Base-by-base conservation (phyloP, 805 yeast species). In the Alloascoidea hylecoeti region DNA sequence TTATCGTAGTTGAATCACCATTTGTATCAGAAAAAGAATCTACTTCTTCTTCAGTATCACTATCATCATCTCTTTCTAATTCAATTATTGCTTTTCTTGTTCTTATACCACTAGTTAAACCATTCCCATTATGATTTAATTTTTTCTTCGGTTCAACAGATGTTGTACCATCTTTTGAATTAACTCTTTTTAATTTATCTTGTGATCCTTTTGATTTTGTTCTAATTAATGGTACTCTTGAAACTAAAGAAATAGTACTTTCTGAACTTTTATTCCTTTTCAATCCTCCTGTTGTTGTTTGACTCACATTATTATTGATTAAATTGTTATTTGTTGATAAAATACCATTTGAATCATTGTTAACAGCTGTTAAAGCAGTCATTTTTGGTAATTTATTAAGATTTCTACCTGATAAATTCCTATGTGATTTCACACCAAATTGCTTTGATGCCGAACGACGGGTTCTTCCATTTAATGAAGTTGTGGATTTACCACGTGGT, bases 331-430 rank as follows among this genome's bases (percentile, higher is more conserved):
- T n/a, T 9, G n/a, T n/a, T 23, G 13, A n/a, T 9, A 9, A 9
- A 23, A 9, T 23, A n/a, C 30, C 30, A 9, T n/a, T 23, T 23
- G 30, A n/a, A n/a, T 23, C 30, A 23, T 23, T 23, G 30, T 23
- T 23, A n/a, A n/a, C n/a, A n/a, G n/a, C n/a, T 23, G 30, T 23
- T 9, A 23, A n/a, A n/a, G 30, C n/a, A n/a, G 30, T 23, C 30
- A 23, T 9, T n/a, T 23, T 23, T n/a, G 30, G 9, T 9, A 23
- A n/a, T 23, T 23, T 23, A n/a, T 23, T 23, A n/a, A 23, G 30
- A n/a, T 23, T 23, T 23, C 30, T 23, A 9, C 13, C 9, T 23
- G 30, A 23, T n/a, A 23, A n/a, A 23, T 23, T 23, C n/a, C 30
- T 23, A n/a, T 23, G 30, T 9, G 30, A 23, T n/a, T 23, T 23